Conservation (phyloP, 805 yeast genomes). For the Saturnispora dispora region DNA sequence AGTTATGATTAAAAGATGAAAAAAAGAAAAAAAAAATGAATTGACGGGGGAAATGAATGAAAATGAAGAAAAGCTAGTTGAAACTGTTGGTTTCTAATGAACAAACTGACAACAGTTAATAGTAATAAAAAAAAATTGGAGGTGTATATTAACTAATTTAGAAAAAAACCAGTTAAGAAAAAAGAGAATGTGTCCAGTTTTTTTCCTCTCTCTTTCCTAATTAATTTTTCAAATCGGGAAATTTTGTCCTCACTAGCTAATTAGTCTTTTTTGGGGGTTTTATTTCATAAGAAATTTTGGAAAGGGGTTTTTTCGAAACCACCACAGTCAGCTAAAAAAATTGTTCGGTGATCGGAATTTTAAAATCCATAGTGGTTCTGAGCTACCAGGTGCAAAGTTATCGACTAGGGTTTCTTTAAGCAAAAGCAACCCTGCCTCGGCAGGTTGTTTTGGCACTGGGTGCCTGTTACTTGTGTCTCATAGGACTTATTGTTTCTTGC, state of each 20-base stretch:
- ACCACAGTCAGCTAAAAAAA: neutral
- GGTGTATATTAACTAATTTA: too few relatives aligned
- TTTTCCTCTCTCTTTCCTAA: neutral
- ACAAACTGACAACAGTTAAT: neutral
- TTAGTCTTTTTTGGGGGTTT: neutral
- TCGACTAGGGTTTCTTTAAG: neutral
- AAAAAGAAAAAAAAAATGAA: neutral
- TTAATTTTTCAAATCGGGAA: neutral
- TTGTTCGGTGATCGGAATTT: neutral
- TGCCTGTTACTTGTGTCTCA: too few relatives aligned
- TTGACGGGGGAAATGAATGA: neutral
- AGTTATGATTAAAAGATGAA: conserved; percentile 14
- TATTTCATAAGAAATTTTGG: neutral
- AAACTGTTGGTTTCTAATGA: neutral
- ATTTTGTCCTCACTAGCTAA: neutral
- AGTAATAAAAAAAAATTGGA: neutral
- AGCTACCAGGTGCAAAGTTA: too few relatives aligned
- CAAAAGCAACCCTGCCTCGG: too few relatives aligned
- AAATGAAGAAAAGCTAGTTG: neutral
- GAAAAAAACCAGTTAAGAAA: neutral
- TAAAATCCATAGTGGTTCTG: neutral
- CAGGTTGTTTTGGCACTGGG: too few relatives aligned
- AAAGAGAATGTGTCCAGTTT: neutral
- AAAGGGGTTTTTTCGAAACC: neutral
- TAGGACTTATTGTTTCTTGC: too few relatives aligned